phyloP scores from a whole-genome alignment of 768 basidiomycete genomes.

The Pleurotus pulmonarius region DNA sequence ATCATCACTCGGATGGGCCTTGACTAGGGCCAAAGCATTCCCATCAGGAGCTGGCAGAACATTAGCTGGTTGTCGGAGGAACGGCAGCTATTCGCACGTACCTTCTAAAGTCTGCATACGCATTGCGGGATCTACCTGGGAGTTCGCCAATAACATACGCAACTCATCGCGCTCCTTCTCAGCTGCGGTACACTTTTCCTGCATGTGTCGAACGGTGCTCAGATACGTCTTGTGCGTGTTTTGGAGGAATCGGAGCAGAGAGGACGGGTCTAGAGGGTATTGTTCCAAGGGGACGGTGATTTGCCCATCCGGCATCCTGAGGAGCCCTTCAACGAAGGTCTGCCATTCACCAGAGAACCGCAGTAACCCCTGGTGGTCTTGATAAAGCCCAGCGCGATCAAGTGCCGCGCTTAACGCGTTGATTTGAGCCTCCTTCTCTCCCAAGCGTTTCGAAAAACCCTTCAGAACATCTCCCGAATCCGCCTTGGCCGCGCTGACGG shows the following conservation, averaged over 20 bases:
- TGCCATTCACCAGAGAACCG: conserved; percentile 4
- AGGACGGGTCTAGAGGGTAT: neutral
- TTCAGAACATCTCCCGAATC: conserved; percentile 1
- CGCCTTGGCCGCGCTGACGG: neutral
- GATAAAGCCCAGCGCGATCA: neutral
- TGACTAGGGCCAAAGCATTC: no score
- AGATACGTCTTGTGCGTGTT: conserved; percentile 2
- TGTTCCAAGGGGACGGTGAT: neutral
- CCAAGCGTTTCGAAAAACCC: neutral
- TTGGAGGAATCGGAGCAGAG: neutral
- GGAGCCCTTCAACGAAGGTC: conserved; percentile 1
- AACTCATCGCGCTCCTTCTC: conserved; percentile 1
- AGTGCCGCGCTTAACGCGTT: neutral
- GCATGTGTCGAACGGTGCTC: neutral
- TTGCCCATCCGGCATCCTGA: neutral
- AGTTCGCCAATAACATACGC: neutral
- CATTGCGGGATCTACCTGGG: no score
- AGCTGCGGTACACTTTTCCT: neutral
- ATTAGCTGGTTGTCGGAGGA: no score
- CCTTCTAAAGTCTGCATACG: no score
- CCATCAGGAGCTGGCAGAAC: no score
- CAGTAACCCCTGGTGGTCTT: neutral
- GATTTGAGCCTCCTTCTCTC: neutral
- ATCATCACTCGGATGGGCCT: no score
- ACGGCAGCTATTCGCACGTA: no score